Evolutionary conservation across 2,329 filamentous ascomycete species (phyloP).

Genomic region (Epichloe hybrida): DNA sequence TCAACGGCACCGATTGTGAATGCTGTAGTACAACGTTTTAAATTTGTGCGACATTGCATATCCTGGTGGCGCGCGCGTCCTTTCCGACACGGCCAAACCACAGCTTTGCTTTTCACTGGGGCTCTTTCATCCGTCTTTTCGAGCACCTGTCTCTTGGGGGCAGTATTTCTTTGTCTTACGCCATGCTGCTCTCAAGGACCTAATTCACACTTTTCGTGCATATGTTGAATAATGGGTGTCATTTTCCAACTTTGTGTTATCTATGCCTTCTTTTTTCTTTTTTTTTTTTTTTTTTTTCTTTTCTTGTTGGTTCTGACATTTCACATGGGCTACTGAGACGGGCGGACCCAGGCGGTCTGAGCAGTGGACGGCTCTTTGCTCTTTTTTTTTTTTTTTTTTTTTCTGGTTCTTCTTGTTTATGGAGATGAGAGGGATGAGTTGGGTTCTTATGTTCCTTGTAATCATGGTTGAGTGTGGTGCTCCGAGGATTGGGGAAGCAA

Average conservation of each 20-base stretch:
- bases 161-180: slow-evolving; percentile 6
- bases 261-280: slow-evolving; percentile 11
- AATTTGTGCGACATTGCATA: not conserved
- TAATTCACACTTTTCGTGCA: slow-evolving; percentile 18
- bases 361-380: slow-evolving; percentile 1
- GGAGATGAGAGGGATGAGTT: slow-evolving; percentile 1
- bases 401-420: not conserved
- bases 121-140: slow-evolving; percentile 17
- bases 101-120: slow-evolving; percentile 17
- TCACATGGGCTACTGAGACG: not conserved
- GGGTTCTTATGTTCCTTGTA: slow-evolving; percentile 5
- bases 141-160: slow-evolving; percentile 2
- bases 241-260: slow-evolving; percentile 9
- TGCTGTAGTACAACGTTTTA: not conserved
- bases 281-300: slow-evolving; percentile 10
- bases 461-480: slow-evolving; percentile 1
- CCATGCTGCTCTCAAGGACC: slow-evolving; percentile 11
- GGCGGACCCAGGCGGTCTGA: slow-evolving; percentile 21
- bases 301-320: slow-evolving; percentile 4
- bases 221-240: slow-evolving; percentile 14
- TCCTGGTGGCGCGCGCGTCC: slow-evolving; percentile 12
- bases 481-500: not conserved
- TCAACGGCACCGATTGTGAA: not conserved
- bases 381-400: slow-evolving; percentile 7
- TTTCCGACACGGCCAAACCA: slow-evolving; percentile 7